These are phyloP conservation scores for Sphenostylis stenocarpa DNA, from an alignment of 306 rosid species.

Conservation along the genomic window DNA sequence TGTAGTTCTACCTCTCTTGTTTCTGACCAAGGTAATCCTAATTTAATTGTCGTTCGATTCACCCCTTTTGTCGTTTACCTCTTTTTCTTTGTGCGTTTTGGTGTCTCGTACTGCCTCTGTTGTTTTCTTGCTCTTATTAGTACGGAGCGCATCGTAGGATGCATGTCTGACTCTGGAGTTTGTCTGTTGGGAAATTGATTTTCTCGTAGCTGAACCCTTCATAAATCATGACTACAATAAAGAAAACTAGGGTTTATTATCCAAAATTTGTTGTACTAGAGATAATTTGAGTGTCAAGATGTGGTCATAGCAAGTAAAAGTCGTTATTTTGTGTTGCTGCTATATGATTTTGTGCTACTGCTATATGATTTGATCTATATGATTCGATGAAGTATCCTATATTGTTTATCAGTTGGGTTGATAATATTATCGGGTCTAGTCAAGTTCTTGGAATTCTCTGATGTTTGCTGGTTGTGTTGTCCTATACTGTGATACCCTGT, in stretches of 20 bases:
- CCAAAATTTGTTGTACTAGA: not conserved
- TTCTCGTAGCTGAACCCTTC: not conserved
- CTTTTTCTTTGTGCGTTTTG: not conserved
- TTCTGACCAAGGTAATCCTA: conserved; percentile 44
- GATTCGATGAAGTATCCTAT: conserved; percentile 3
- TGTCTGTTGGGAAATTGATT: not conserved
- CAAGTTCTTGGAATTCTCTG: not conserved
- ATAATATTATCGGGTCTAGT: not conserved
- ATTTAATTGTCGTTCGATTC: not conserved
- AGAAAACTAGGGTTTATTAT: not conserved
- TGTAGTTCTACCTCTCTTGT: conserved; percentile 61
- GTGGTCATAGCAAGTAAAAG: not conserved
- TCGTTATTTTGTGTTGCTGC: not conserved
- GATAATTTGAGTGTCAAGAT: not conserved
- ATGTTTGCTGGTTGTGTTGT: not conserved
- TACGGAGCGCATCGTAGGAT: not conserved
- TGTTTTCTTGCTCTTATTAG: not conserved
- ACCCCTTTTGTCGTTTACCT: conserved; percentile 20
- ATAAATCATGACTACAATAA: not conserved
- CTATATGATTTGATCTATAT: not conserved
- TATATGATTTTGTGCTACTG: not conserved
- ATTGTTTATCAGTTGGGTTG: not conserved
- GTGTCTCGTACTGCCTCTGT: not conserved
- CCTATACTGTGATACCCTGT: not conserved
- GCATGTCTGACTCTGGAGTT: not conserved